Evolutionary conservation across 345 rosid species (phyloP).

Genomic region (Arabis hirsuta): DNA sequence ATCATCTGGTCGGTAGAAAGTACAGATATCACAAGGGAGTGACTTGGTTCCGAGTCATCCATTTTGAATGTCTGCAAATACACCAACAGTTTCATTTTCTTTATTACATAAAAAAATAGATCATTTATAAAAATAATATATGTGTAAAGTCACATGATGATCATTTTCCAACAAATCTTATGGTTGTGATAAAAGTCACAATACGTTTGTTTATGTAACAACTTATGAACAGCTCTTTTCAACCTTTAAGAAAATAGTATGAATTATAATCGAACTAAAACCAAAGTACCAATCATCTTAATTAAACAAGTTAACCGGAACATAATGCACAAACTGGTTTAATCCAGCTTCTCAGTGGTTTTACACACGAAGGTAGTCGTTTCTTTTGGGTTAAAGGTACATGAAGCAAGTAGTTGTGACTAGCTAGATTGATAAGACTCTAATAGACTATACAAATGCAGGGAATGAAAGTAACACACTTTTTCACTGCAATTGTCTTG

Average conservation of each 20-base stretch:
- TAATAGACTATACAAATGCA: conserved; percentile 17
- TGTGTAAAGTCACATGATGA: conserved; percentile 26
- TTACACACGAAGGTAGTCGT: neutral
- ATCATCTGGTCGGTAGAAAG: conserved; percentile 36
- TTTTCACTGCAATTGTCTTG: conserved; percentile 3
- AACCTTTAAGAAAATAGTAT: neutral
- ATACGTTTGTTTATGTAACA: conserved; percentile 24
- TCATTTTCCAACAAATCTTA: conserved; percentile 34
- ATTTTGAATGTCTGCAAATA: conserved; percentile 27
- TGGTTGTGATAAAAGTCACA: conserved; percentile 29
- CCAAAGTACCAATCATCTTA: conserved; percentile 13
- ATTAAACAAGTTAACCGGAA: conserved; percentile 7
- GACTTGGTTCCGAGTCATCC: conserved; percentile 43
- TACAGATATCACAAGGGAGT: conserved; percentile 38
- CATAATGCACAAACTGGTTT: conserved; percentile 24
- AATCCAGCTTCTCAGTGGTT: conserved; percentile 10
- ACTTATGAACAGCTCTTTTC: conserved; percentile 20
- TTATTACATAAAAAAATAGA: neutral
- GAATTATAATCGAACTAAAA: neutral
- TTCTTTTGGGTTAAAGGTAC: no score
- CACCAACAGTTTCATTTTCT: conserved; percentile 22
- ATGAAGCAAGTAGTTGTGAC: conserved; percentile 13
- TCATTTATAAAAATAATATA: neutral
- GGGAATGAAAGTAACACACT: neutral
- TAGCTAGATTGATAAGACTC: conserved; percentile 8